Base-by-base conservation (phyloP, 805 yeast species). In the Kodamaea leandrae region DNA sequence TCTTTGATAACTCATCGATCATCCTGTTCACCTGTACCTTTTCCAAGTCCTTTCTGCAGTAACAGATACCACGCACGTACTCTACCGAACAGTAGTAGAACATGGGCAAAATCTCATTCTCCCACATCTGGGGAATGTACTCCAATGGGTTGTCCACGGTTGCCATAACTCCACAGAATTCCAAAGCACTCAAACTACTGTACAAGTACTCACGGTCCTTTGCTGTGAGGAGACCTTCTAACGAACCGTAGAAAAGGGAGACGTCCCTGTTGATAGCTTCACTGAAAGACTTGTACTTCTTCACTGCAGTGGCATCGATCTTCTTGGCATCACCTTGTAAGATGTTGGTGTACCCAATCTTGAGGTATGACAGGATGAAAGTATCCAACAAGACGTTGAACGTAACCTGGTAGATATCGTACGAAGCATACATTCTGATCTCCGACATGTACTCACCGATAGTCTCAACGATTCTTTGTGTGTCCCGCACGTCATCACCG, bases 51-150 rank as follows among this genome's bases (percentile, higher is more conserved):
- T 66, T 76, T 52, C 74, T 66, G 52, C 68, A 74, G 48, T 70
- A 67, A 39, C 89, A 69, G 30, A 88, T 74, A 10, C 81, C 80
- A 33, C 76, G 77, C 32, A 90, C 71, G 53, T 88, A 76, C 37
- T 77, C 82, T 6, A 82, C 63, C 0, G 95, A 89, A 43, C 90
- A 81, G 57, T 87, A 89, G 64, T 87, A 82, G 66, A 82, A 88
- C 29, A 74, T 75, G 9, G 68, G 67, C 39, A 88, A 65, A 27
- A 85, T 75, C 32, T 74, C 78, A 41, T 53, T 60, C 52, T 70
- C 71, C 81, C 89, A 85, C 41, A 76, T 70, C 19, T 61, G 64
- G 2, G 73, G 71, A 9, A 68, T 61, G 13, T 51, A 50, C 17
- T 50, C 55, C 45, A 50, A 37, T 6, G 70, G 64, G 32, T 65